phyloP scores from a whole-genome alignment of 345 rosid genomes.

The Theobroma cacao region DNA sequence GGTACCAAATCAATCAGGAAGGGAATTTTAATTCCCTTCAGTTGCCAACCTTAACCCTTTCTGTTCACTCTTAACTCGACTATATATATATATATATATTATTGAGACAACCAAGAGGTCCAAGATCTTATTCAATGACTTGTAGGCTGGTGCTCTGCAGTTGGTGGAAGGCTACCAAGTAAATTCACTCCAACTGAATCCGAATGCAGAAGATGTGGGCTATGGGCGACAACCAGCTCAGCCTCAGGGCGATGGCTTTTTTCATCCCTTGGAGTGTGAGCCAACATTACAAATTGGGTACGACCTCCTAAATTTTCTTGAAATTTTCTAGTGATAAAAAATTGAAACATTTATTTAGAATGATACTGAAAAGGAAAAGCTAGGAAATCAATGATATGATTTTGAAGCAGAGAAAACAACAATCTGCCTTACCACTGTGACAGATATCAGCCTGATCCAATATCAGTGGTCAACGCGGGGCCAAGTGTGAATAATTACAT shows the following conservation, averaged over 20 bases:
- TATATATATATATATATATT: no score
- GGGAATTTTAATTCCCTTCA: not conserved
- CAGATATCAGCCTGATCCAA: constrained; percentile 70
- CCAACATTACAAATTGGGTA: constrained; percentile 95
- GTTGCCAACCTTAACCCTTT: no score
- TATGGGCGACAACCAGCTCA: constrained; percentile 52
- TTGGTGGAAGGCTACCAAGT: constrained; percentile 89
- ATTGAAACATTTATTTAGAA: no score
- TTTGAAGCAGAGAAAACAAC: not conserved
- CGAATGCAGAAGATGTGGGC: constrained; percentile 60
- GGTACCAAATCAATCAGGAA: not conserved
- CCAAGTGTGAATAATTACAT: constrained; percentile 79
- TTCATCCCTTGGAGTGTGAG: constrained; percentile 80
- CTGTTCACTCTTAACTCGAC: no score
- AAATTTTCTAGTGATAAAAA: not conserved
- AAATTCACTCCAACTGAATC: constrained; percentile 60
- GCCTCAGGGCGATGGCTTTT: constrained; percentile 57
- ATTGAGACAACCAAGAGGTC: not conserved
- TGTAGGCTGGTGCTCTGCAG: constrained; percentile 32
- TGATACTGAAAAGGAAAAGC: no score
- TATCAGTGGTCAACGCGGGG: constrained; percentile 55
- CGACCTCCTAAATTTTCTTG: not conserved
- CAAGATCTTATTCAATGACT: not conserved
- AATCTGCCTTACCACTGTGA: not conserved
- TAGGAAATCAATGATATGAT: no score